These are phyloP conservation scores for Irpex rosettiformis DNA, from an alignment of 1,284 basidiomycete genomes.

Conservation along the genomic window DNA sequence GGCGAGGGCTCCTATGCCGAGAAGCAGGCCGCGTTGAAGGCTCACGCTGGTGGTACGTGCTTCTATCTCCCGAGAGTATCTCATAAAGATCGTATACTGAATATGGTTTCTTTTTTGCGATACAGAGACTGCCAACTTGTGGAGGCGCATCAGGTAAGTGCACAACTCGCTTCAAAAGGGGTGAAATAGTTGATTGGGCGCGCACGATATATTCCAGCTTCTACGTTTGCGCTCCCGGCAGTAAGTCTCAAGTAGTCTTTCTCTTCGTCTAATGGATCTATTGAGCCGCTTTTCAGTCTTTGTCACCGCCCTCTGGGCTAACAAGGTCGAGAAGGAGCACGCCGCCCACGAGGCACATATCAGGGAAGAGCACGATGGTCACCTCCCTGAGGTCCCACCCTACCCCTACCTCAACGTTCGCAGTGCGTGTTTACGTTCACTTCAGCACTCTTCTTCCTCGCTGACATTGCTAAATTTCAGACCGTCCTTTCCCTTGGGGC, in stretches of 20 bases:
- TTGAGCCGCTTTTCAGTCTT: constrained; percentile 43
- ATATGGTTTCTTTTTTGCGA: constrained; percentile 5
- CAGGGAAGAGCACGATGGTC: constrained; percentile 72
- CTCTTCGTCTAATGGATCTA: constrained; percentile 8
- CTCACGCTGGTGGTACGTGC: constrained; percentile 63
- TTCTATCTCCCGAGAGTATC: neutral
- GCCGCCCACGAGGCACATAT: constrained; percentile 68
- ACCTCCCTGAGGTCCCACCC: constrained; percentile 64
- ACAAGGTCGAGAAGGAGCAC: constrained; percentile 75
- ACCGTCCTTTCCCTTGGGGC: constrained; percentile 82
- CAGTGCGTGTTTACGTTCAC: constrained; percentile 20
- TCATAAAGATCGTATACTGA: constrained; percentile 6
- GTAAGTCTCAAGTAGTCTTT: constrained; percentile 38
- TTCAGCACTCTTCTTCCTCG: neutral
- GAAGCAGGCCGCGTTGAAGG: constrained; percentile 54
- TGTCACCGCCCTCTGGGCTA: constrained; percentile 66
- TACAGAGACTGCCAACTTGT: constrained; percentile 71
- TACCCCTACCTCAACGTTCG: constrained; percentile 80
- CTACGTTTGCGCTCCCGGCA: constrained; percentile 72
- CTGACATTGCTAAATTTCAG: constrained; percentile 3
- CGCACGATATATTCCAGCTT: constrained; percentile 41
- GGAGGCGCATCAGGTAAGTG: constrained; percentile 80
- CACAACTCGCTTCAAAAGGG: neutral
- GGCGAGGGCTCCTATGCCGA: constrained; percentile 42
- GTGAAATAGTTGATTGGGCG: neutral